Evolutionary conservation across 441 rosid species (phyloP), one percentile per base, ranked within the genome.

Genomic region (Erodium trifolium): DNA sequence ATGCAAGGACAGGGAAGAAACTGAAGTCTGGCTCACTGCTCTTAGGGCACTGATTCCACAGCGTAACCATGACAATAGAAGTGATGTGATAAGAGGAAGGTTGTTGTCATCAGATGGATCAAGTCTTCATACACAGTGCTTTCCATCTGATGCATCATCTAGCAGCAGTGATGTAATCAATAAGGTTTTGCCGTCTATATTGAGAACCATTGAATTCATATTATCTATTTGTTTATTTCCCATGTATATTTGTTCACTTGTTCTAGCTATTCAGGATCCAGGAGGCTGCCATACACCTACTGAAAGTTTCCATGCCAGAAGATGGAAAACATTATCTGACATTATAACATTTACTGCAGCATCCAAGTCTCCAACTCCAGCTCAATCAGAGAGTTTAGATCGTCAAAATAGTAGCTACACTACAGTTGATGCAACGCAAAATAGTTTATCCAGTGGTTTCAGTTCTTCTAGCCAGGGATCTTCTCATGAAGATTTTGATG

Each of bases 391-490:
- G 75, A 85, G 91, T 67, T 72, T 88, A 72, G 89, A 86, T 79
- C 87, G 92, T 72, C 94, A 88, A 86, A 75, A 82, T 75, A 81
- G 82, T 86, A 89, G 79, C 74, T 75, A 81, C 49, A 83, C 81
- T 82, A 65, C 77, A 65, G 71, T 82, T 82, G 99, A 93, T 77
- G 83, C 88, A 75, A 84, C 86, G 73, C 88, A 96, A 82, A 96
- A 91, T 72, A 93, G 99, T 80, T 76, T 93, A 75, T 93, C 96
- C 65, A 93, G 99, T 83, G 96, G 95, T 71, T 89, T 93, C 71
- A 93, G 99, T 78, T 93, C 99, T 64, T 91, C 97, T 67, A 93
- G 99, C 77, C 99, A 91, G 67, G 99, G 96, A 71, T 93, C 99
- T 77, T 97, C 97, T 73, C 96, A 93, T 85, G 97, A 93, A 80